phyloP scores from a whole-genome alignment of 2,329 filamentous ascomycete species.

The Pleomassaria siparia region DNA sequence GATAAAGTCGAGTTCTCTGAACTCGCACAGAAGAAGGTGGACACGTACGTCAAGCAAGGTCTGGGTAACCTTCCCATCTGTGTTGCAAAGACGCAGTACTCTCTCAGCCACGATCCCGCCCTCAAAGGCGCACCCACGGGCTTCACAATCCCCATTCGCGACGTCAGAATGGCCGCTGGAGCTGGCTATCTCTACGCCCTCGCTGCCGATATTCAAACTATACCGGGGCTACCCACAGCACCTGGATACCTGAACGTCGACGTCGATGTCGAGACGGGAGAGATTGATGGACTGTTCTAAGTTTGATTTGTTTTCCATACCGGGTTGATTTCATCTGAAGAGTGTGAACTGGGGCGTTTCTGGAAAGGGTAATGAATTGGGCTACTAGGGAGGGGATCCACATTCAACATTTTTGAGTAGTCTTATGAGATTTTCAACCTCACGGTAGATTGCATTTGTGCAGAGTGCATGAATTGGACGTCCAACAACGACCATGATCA shows the following conservation, averaged over 20 bases:
- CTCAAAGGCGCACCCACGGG: conserved; percentile 94
- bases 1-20: conserved; percentile 88
- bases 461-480: too few species aligned
- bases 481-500: too few species aligned
- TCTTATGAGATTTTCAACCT: too few species aligned
- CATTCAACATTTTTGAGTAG: too few species aligned
- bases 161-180: conserved; percentile 91
- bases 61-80: conserved; percentile 94
- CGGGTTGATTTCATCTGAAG: too few species aligned
- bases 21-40: conserved; percentile 92
- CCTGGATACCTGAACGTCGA: conserved; percentile 96
- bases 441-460: too few species aligned
- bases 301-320: too few species aligned
- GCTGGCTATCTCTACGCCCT: conserved; percentile 81
- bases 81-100: conserved; percentile 98
- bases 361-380: too few species aligned
- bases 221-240: conserved; percentile 90
- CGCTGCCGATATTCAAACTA: conserved; percentile 97
- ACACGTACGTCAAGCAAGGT: conserved; percentile 89
- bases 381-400: too few species aligned
- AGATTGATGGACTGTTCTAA: conserved; percentile 78
- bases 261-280: conserved; percentile 55
- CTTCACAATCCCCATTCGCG: conserved; percentile 91
- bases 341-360: too few species aligned
- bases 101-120: conserved; percentile 85